A percentile compares a stretch with the other conserved stretches of the same genome.
Conservation (phyloP, 768 basidiomycete species). For the Boletus subparvulus region DNA sequence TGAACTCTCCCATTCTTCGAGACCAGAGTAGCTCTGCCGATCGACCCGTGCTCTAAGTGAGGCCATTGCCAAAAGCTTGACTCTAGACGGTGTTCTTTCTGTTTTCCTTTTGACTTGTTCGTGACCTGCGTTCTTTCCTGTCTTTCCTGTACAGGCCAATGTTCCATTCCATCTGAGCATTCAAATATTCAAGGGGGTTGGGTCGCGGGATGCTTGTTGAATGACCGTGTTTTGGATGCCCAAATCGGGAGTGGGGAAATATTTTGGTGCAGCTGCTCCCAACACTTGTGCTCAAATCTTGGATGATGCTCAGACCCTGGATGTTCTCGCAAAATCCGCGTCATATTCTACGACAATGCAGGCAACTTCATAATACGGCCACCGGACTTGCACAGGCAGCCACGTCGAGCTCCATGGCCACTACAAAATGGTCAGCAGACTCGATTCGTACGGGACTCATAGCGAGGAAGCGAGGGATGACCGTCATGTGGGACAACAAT, state of each 20-base stretch:
- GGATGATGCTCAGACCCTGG: slow-evolving; percentile 54
- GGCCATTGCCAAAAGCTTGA: slow-evolving; percentile 45
- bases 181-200: not conserved
- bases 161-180: slow-evolving; percentile 68
- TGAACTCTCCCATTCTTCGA: slow-evolving; percentile 43
- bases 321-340: slow-evolving; percentile 41
- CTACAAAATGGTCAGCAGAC: slow-evolving; percentile 76
- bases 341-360: slow-evolving; percentile 33
- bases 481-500: slow-evolving; percentile 86
- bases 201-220: no score
- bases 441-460: slow-evolving; percentile 90
- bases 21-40: slow-evolving; percentile 56
- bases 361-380: slow-evolving; percentile 46
- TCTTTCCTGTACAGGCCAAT: slow-evolving; percentile 62
- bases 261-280: not conserved
- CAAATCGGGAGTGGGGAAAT: not conserved
- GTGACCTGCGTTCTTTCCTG: slow-evolving; percentile 21
- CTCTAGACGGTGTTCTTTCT: slow-evolving; percentile 32
- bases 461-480: slow-evolving; percentile 96
- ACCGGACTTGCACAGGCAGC: slow-evolving; percentile 30
- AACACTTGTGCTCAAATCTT: slow-evolving; percentile 14
- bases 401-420: slow-evolving; percentile 22
- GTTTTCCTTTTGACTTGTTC: slow-evolving; percentile 21
- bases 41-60: slow-evolving; percentile 53
- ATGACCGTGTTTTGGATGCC: not conserved